phyloP scores from a whole-genome alignment of 2,329 filamentous ascomycete genomes.

The Fusarium sp. region DNA sequence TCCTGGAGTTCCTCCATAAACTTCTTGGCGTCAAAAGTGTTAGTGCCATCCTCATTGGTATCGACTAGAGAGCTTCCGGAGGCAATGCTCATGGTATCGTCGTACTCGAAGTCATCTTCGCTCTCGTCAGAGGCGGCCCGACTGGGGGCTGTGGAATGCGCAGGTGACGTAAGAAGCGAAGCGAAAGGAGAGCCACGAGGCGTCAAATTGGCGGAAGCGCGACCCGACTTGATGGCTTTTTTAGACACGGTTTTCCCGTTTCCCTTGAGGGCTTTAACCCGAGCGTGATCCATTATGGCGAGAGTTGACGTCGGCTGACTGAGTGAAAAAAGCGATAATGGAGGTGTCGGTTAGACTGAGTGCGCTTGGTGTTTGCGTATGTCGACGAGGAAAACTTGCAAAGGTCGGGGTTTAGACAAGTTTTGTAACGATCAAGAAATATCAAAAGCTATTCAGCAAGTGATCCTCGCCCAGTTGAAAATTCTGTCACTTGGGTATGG shows the following conservation, averaged over 20 bases:
- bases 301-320: background rate
- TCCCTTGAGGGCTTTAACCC: conserved; percentile 76
- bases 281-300: conserved; percentile 68
- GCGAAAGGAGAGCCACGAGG: conserved; percentile 68
- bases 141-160: conserved; percentile 69
- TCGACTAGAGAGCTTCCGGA: conserved; percentile 59
- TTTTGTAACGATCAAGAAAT: conserved; percentile 13
- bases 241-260: conserved; percentile 78
- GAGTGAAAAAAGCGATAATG: background rate
- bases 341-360: background rate
- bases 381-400: conserved; percentile 45
- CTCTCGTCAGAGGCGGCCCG: conserved; percentile 72
- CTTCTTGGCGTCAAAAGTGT: conserved; percentile 69
- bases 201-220: conserved; percentile 68
- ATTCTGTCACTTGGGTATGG: conserved; percentile 41
- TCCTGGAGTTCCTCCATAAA: conserved; percentile 77
- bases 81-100: conserved; percentile 58
- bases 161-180: conserved; percentile 69
- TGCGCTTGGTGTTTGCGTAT: conserved; percentile 2
- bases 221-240: conserved; percentile 71
- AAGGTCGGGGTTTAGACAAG: conserved; percentile 13
- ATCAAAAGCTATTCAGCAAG: conserved; percentile 38
- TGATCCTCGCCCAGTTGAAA: conserved; percentile 39
- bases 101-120: conserved; percentile 63
- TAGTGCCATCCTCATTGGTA: conserved; percentile 74